Base-by-base conservation (phyloP, 2,329 filamentous ascomycete species). In the Colletotrichum chrysophilum region DNA sequence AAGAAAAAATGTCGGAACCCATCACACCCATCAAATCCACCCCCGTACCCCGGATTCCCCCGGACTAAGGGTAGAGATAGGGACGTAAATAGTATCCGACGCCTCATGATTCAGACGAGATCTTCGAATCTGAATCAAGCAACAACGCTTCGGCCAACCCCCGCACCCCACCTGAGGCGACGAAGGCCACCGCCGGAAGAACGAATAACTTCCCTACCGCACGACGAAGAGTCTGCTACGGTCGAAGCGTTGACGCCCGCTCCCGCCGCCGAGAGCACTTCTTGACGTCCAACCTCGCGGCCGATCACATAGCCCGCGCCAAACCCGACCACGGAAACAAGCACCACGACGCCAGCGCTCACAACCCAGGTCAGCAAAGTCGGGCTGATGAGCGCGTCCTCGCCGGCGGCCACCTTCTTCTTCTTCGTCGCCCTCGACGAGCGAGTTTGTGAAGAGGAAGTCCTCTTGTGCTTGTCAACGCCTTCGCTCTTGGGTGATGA, bases 271-370 rank as follows among this genome's bases (percentile, higher is more conserved):
- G 84, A 84, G n/a, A 89, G 81, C 14, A 85, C 85, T 80, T 94
- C 92, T 78, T 93, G 90, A 38, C 90, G 88, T 4, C 92, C 92
- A 28, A 93, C 91, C 78, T 94, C 92, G 30, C 92, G 87, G 7
- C 93, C 92, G 75, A 93, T 91, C 28, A 93, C 92, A 79, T 93
- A 93, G 13, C 93, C 92, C 10, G 92, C 92, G 4, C 92, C 91
- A 78, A 94, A 94, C 3, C 92, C 92, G 38, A 94, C 92, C 2
- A 93, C 92, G 9, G 91, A 92, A 4, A 94, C 90, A 13, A 94
- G 86, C 10, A 94, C 91, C 3, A 94, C 90, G 2, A 94, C 92
- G 21, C 93, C 92, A 9, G 92, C 92, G 72, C 90, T 91, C 70
- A 94, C 88, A 7, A 92, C 91, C 91, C 92, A 93, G 0, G 92